phyloP scores from a whole-genome alignment of 345 rosid genomes.

The Lepidium aucheri region DNA sequence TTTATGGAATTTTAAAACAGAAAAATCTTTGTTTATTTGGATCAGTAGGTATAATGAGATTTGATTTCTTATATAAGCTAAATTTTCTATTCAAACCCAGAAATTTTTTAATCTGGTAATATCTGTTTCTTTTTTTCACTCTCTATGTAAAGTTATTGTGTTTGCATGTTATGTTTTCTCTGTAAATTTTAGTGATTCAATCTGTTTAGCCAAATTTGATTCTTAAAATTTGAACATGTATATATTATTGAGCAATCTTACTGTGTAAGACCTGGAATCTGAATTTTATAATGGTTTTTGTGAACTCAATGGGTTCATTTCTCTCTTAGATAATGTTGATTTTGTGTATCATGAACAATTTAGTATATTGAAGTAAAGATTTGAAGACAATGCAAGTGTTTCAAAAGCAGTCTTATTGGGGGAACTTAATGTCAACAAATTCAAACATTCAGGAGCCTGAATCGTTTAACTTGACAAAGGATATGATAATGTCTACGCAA shows the following conservation, averaged over 20 bases:
- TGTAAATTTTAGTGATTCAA: not conserved
- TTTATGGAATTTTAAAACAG: not conserved
- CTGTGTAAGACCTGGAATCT: not conserved
- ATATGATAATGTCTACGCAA: slow-evolving; percentile 26
- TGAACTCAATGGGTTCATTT: not conserved
- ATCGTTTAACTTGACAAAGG: slow-evolving; percentile 12
- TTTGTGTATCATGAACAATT: slow-evolving; percentile 5
- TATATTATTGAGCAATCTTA: too few relatives aligned
- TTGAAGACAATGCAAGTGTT: slow-evolving; percentile 30
- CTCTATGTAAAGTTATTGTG: not conserved
- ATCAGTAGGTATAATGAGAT: slow-evolving; percentile 12
- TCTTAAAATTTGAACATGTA: slow-evolving; percentile 21
- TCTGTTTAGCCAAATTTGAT: not conserved
- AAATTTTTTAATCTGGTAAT: too few relatives aligned
- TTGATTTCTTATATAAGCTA: slow-evolving; percentile 6
- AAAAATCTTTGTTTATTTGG: not conserved
- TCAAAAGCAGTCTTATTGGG: slow-evolving; percentile 11
- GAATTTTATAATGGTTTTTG: not conserved
- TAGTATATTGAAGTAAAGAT: slow-evolving; percentile 2
- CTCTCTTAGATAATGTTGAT: slow-evolving; percentile 4
- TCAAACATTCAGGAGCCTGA: slow-evolving; percentile 17
- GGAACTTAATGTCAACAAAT: slow-evolving; percentile 4
- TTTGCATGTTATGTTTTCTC: slow-evolving; percentile 22
- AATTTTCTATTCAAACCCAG: not conserved
- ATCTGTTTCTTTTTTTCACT: not conserved